Evolutionary conservation across 495 filamentous ascomycete species (phyloP).

Genomic region (Aspergillus baeticus): DNA sequence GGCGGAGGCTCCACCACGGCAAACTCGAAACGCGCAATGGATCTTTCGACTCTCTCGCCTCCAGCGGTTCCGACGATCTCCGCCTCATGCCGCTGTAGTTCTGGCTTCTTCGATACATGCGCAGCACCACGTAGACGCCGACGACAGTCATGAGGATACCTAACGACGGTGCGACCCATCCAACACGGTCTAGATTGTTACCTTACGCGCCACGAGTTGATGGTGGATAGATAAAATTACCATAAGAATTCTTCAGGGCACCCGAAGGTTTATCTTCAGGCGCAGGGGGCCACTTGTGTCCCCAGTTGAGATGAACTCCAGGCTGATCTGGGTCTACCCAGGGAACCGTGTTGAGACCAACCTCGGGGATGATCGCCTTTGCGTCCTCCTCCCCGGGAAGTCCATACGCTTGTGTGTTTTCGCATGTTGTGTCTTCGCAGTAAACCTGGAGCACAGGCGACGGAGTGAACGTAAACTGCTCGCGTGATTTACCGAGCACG

Average conservation of each 20-base stretch:
- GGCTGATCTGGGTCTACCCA: slow-evolving; percentile 39
- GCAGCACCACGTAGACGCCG: slow-evolving; percentile 11
- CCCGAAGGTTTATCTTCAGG: not conserved
- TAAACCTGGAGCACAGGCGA: slow-evolving; percentile 36
- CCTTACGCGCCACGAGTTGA: not conserved
- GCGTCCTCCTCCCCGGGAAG: slow-evolving; percentile 35
- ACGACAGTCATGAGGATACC: slow-evolving; percentile 9
- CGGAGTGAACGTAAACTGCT: slow-evolving; percentile 42
- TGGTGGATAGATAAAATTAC: slow-evolving; percentile 5
- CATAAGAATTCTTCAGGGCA: not conserved
- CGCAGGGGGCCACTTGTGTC: slow-evolving; percentile 7
- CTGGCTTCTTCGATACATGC: slow-evolving; percentile 17
- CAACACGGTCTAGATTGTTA: slow-evolving; percentile 9
- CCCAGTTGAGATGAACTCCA: slow-evolving; percentile 17
- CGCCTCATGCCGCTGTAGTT: slow-evolving; percentile 7
- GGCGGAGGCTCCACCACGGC: slow-evolving; percentile 40
- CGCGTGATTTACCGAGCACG: slow-evolving; percentile 33
- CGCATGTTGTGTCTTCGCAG: slow-evolving; percentile 33
- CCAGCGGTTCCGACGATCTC: slow-evolving; percentile 24
- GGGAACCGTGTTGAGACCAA: slow-evolving; percentile 40
- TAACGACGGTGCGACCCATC: slow-evolving; percentile 16
- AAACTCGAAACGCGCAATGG: not conserved
- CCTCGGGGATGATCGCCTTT: slow-evolving; percentile 29
- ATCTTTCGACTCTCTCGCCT: slow-evolving; percentile 21
- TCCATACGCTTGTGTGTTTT: slow-evolving; percentile 35